These are phyloP conservation scores for Hyaloperonospora brassicae DNA, from an alignment of 352 stramenopile species.

Conservation along the genomic window DNA sequence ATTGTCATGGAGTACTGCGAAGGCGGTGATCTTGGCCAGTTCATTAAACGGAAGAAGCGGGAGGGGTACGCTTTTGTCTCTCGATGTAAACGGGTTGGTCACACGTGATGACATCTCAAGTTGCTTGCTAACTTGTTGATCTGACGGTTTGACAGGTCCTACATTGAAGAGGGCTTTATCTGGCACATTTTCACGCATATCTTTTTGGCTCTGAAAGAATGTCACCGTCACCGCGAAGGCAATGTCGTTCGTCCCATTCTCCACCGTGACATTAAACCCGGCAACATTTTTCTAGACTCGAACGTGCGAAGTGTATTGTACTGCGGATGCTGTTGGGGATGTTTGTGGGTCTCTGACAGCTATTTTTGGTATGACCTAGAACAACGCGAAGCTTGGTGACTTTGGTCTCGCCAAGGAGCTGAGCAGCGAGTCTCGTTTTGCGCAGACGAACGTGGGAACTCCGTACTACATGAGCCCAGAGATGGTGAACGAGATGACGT, in stretches of 20 bases:
- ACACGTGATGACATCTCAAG: constrained; percentile 5
- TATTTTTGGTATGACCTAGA: constrained; percentile 29
- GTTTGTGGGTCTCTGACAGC: constrained; percentile 2
- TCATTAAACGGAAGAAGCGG: constrained; percentile 87
- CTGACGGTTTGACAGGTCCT: constrained; percentile 33
- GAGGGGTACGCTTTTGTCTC: constrained; percentile 45
- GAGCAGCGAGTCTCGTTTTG: constrained; percentile 84
- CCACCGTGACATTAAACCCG: constrained; percentile 88
- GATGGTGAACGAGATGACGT: constrained; percentile 90
- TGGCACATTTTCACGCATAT: constrained; percentile 91
- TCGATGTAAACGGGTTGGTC: neutral
- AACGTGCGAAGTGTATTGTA: constrained; percentile 44
- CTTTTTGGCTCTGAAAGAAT: constrained; percentile 87
- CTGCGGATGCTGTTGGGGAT: neutral
- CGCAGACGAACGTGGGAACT: constrained; percentile 88
- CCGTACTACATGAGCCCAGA: constrained; percentile 91
- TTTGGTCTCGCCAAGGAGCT: constrained; percentile 89
- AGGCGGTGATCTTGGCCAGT: constrained; percentile 83
- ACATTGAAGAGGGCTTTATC: constrained; percentile 90
- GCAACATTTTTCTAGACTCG: constrained; percentile 89
- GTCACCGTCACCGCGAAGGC: constrained; percentile 81
- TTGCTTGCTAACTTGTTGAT: constrained; percentile 3
- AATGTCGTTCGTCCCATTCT: constrained; percentile 79
- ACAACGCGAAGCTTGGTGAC: constrained; percentile 89
- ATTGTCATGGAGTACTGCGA: constrained; percentile 94